Conservation (phyloP, 2,329 filamentous ascomycete genomes). For the Aspergillus sp. region DNA sequence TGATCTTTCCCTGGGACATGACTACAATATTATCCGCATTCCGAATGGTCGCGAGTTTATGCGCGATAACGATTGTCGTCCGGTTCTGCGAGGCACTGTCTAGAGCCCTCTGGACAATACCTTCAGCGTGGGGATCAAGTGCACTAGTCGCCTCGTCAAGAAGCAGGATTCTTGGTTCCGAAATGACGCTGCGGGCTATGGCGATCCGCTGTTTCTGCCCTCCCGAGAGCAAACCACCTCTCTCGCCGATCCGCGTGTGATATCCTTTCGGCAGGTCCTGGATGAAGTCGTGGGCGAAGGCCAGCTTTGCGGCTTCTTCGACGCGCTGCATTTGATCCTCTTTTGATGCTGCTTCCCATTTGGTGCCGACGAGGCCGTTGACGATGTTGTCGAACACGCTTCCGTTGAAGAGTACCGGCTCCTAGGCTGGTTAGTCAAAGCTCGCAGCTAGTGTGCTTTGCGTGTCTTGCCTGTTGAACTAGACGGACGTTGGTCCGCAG, state of each 20-base stretch:
- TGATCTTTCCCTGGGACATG: conserved; percentile 76
- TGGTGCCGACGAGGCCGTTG: conserved; percentile 85
- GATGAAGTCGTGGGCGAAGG: conserved; percentile 94
- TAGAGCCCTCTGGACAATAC: conserved; percentile 87
- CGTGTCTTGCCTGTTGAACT: conserved; percentile 65
- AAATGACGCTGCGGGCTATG: conserved; percentile 86
- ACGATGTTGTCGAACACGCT: conserved; percentile 87
- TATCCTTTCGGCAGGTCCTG: conserved; percentile 79
- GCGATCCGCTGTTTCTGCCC: conserved; percentile 97
- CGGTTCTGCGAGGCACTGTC: conserved; percentile 81
- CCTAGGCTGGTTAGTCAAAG: conserved; percentile 33
- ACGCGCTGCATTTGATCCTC: conserved; percentile 72
- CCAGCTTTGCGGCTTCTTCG: conserved; percentile 78
- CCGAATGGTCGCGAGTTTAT: conserved; percentile 90
- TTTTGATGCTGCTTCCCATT: conserved; percentile 65
- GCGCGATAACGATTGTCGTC: conserved; percentile 94
- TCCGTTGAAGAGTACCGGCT: conserved; percentile 84
- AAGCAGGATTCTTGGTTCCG: conserved; percentile 85
- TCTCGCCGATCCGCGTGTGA: conserved; percentile 91
- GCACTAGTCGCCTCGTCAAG: conserved; percentile 95
- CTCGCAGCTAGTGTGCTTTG: no score
- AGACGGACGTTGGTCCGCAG: conserved; percentile 87
- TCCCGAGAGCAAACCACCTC: conserved; percentile 87
- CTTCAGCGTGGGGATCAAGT: conserved; percentile 91
- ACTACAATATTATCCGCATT: conserved; percentile 95